Evolutionary conservation across 1,284 basidiomycete species (phyloP), one percentile per base, ranked within the genome.

Genomic region (Moniliophthora roreri): DNA sequence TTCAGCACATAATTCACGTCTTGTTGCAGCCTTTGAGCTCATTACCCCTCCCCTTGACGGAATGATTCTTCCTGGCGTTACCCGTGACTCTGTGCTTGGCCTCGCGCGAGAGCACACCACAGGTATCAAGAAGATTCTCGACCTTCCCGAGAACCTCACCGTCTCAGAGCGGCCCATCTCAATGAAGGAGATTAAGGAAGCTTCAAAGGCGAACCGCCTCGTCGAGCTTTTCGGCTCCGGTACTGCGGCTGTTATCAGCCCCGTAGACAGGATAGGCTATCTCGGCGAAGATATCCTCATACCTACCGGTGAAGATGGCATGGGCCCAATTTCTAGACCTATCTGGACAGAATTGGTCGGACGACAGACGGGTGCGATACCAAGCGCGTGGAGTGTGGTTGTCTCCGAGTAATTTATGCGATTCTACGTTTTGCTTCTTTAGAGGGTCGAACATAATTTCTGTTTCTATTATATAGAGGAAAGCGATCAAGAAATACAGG

Each of bases 41-140:
- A 85, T 93, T 47, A 96, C 95, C 0, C 95, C 96, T 9, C 93
- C 95, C 4, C 80, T 98, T 38, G 92, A 93, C 65, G 95, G 95
- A 52, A 89, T 97, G 79, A 95, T 99, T 64, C 87, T 99, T 13
- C 95, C 96, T 10, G 96, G 96, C 58, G 90, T 99, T 16, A 98
- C 95, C 7, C 88, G 96, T 58, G 94, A 98, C 71, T 94, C 91
- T 16, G 89, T 97, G 41, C 82, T 99, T 36, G 66, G 80, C 8
- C 85, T 99, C 49, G 91, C 93, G 1, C 82, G 86, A 39, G 85
- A 82, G 16, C 96, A 98, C 67, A 69, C 72, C 1, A 78, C 84
- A 2, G 85, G 88, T 49, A 74, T 74, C 58, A 67, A 73, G 47
- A 70, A 63, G 1, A 72, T 96, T 40, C 68, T 80, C 4, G 82